Base-by-base conservation (phyloP, 2,329 filamentous ascomycete genomes). In the Mariannaea sp. region DNA sequence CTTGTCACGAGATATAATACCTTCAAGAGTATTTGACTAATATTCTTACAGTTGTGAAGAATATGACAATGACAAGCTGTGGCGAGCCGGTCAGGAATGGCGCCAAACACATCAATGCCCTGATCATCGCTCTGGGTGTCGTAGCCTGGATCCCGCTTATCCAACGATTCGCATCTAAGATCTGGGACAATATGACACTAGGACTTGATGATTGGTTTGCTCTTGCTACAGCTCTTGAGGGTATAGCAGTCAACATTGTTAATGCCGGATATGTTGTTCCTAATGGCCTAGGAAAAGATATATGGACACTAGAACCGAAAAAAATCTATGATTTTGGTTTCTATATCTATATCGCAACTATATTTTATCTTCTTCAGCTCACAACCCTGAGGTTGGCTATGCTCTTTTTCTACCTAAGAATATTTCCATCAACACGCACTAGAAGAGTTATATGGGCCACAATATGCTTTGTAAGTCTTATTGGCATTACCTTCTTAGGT, bases 401-500 rank as follows among this genome's bases (percentile, higher is more conserved):
- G 13, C 57, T 77, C 6, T 67, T 72, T 44, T 75, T 78, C 55
- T 78, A 76, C 49, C 64, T 75, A 13, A 66, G 71, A n/a, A 73
- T 78, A 40, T 77, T 77, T 32, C 71, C 73, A 0, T 62, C 64
- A 0, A 56, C 42, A 6, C 53, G 33, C 0, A 68, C 73, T 10
- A 62, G 66, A 5, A 58, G 62, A 7, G 16, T 72, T 10, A 61
- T 76, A 1, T 72, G 70, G 61, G 63, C 56, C 4, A 70, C 71
- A 1, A 61, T 71, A 3, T 38, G 55, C 7, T 65, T 77, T 41
- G 71, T 68, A 17, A 56, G 56, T 1, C 27, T 66, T 1, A 70
- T 62, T n/a, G 70, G 70, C 1, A 20, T 69, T 1, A 47, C 63
- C 0, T 77, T 75, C 36, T 47, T 66, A 1, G 29, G 74, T 1